Evolutionary conservation across 2,329 filamentous ascomycete species (phyloP).

Genomic region (Calonectria fujianensis): DNA sequence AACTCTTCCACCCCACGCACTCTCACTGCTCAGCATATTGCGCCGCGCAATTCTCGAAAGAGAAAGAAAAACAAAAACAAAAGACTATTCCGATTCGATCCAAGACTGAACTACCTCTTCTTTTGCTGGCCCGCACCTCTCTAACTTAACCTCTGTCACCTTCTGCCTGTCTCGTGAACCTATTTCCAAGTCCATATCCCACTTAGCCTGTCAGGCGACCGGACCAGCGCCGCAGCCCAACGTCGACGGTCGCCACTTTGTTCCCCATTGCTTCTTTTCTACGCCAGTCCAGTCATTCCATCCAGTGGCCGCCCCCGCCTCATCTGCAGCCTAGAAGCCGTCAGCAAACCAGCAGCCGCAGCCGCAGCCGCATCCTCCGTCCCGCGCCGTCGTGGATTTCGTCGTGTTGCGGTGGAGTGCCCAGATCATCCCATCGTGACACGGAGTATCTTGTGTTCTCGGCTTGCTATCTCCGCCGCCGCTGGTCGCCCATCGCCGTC

Average conservation of each 20-base stretch:
- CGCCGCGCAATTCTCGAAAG: neutral
- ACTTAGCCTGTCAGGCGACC: constrained; percentile 35
- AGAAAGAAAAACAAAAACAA: neutral
- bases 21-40: neutral
- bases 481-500: constrained; percentile 46
- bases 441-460: constrained; percentile 40
- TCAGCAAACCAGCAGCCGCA: constrained; percentile 39
- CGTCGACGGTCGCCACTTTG: constrained; percentile 28
- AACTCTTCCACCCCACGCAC: neutral
- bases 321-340: constrained; percentile 30
- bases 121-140: neutral
- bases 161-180: constrained; percentile 23
- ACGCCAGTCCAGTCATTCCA: constrained; percentile 21
- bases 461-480: constrained; percentile 39
- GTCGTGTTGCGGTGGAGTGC: constrained; percentile 38
- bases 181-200: constrained; percentile 22
- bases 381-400: constrained; percentile 35
- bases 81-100: neutral
- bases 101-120: neutral
- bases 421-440: constrained; percentile 37
- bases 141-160: constrained; percentile 4
- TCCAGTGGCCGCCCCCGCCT: constrained; percentile 40
- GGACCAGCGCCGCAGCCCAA: constrained; percentile 32
- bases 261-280: constrained; percentile 29
- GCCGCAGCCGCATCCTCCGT: constrained; percentile 36